Conservation (phyloP, 129 eudicot species). For the Flaveria trinervia region DNA sequence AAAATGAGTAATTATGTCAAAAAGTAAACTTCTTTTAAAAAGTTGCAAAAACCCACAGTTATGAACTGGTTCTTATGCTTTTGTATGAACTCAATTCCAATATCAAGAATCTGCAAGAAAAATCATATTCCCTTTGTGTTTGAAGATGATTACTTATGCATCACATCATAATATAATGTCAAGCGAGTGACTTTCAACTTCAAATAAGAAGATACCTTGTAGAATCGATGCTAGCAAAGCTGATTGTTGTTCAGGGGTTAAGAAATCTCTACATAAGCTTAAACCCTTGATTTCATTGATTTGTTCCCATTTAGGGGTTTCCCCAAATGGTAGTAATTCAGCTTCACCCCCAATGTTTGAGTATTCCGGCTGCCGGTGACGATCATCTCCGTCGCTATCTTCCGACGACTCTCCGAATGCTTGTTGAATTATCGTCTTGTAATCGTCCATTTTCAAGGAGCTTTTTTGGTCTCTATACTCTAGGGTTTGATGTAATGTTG, state of each 20-base stretch:
- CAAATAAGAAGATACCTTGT: constrained; percentile 42
- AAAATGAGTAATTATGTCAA: background rate
- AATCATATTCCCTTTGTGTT: background rate
- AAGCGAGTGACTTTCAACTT: background rate
- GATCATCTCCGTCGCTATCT: constrained; percentile 40
- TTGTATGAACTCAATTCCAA: no score
- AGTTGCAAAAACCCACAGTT: no score
- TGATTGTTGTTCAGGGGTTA: constrained; percentile 61
- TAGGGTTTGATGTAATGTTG: constrained; percentile 13
- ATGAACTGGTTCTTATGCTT: no score
- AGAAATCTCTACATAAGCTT: constrained; percentile 63
- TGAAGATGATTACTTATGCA: background rate
- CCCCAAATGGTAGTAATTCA: constrained; percentile 43
- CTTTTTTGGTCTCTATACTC: background rate
- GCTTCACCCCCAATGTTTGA: background rate
- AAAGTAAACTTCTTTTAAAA: background rate
- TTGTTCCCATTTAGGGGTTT: constrained; percentile 57
- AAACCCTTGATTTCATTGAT: constrained; percentile 57
- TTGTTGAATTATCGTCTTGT: constrained; percentile 26
- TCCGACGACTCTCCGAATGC: constrained; percentile 54
- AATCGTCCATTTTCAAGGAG: constrained; percentile 24
- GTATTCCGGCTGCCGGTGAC: constrained; percentile 21
- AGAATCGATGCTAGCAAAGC: constrained; percentile 57
- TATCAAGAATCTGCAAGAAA: constrained; percentile 6
- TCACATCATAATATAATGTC: constrained; percentile 1